Evolutionary conservation across 495 filamentous ascomycete genomes (phyloP), one percentile per base, ranked within the genome.

Genomic region (Amphirosellinia nigrospora): DNA sequence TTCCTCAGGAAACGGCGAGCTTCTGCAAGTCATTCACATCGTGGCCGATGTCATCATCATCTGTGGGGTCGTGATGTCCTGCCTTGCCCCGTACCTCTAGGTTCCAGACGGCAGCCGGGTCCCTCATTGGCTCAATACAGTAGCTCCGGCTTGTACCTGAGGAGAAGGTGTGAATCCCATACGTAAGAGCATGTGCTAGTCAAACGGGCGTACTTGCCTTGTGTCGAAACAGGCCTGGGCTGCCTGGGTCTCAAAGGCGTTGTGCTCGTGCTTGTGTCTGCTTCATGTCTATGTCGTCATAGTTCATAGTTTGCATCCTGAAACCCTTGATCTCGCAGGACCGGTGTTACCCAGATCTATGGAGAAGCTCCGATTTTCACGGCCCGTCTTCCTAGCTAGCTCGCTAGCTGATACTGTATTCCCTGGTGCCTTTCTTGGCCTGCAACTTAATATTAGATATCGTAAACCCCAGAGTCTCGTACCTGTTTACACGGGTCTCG

Each of bases 1-100:
- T 39, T 55, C 53, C 48, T 15, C 63, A 53, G 1, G 11, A 45
- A 45, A 45, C n/a, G n/a, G n/a, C n/a, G n/a, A n/a, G n/a, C n/a
- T n/a, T n/a, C n/a, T n/a, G 34, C 26, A 28, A 15, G 26, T 16
- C 23, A 7, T 34, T 41, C 45, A 19, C 46, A 39, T 41, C 46
- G 45, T 65, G 32, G 34, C 39, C 46, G 46, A 65, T 53, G 63
- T 53, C 63, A 69, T 69, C 63, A 69, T 69, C 66, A 69, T 63
- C 34, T n/a, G 66, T 69, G 66, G 66, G 66, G 38, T 63, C 56
- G 38, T 36, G 41, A 50, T 53, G 3, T 64, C 30, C 28, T 62
- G 59, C 50, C 59, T 32, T 62, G 23, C 59, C 34, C 38, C 4
- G 26, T 60, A 9, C 56, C 53, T 60, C 19, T 58, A n/a, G 16